Evolutionary conservation across 176 grass and related monocot species (phyloP), one percentile per base, ranked within the genome.

Genomic region (Ensete glaucum): DNA sequence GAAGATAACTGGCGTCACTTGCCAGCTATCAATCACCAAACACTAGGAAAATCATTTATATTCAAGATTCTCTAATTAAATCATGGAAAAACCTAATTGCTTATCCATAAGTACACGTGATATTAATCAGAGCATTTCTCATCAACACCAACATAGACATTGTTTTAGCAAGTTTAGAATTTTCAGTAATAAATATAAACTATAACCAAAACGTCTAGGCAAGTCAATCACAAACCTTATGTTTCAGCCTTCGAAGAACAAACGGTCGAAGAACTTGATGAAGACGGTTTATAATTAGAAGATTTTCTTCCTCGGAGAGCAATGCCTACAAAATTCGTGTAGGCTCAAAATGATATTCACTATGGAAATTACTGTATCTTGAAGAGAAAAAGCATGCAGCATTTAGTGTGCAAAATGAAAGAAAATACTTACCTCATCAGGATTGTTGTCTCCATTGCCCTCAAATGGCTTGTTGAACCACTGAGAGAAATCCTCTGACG

Each of bases 391-490:
- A 62, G 9, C 58, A 62, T 81, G 50, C 17, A 68, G 5, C 48
- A 6, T 26, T 9, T n/a, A 15, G 4, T 10, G 10, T 8, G 9
- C n/a, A 19, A 58, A 69, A 48, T 17, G 79, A 77, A 59, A 71
- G 20, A 58, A 19, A 82, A 77, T 72, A 9, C 53, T 74, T 87
- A 93, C 95, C 81, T 99, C 86, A 89, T 99, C 95, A 12, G 86
- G 76, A 78, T 86, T 87, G 81, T 84, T 99, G 80, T 99, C 95
- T 63, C 83, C 86, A 77, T 75, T 89, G 67, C 90, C 76, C 82
- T 94, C 90, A 75, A 99, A 99, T 82, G 95, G 95, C 83, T 99
- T 94, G 82, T 99, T 99, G 82, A 99, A 99, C 95, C 95, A 99
- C 77, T 99, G 91, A 55, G 95, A 99, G 58, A 99, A 99, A 73